Conservation (phyloP, 345 rosid genomes). For the Camelina hispida region DNA sequence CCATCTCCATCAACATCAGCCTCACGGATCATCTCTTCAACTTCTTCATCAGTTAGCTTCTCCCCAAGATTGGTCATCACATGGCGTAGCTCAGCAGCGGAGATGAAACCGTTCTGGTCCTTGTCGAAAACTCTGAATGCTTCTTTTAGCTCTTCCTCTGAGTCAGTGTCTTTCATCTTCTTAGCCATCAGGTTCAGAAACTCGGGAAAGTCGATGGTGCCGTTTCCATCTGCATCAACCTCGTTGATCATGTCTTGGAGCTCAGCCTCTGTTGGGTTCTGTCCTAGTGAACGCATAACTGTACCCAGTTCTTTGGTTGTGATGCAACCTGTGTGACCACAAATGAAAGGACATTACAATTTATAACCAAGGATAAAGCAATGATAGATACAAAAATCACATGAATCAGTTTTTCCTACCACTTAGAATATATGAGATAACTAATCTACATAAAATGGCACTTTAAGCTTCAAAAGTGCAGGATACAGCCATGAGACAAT, state of each 20-base stretch:
- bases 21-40: constrained; percentile 58
- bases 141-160: too few relatives aligned
- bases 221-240: constrained; percentile 63
- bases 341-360: neutral
- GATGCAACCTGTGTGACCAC: constrained; percentile 47
- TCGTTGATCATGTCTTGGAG: constrained; percentile 60
- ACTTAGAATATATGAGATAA: neutral
- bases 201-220: constrained; percentile 54
- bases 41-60: constrained; percentile 58
- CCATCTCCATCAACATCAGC: constrained; percentile 60
- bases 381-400: neutral
- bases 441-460: constrained; percentile 1
- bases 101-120: too few relatives aligned
- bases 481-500: neutral
- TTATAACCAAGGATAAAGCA: neutral
- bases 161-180: too few relatives aligned
- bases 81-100: constrained; percentile 51
- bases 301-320: constrained; percentile 60
- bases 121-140: too few relatives aligned
- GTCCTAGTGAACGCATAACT: constrained; percentile 62
- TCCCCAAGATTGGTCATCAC: constrained; percentile 60
- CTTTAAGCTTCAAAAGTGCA: neutral
- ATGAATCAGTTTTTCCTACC: neutral
- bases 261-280: constrained; percentile 62
- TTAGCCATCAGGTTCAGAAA: too few relatives aligned